phyloP scores from a whole-genome alignment of 2,329 filamentous ascomycete species.

The Pseudogymnoascus sp. region DNA sequence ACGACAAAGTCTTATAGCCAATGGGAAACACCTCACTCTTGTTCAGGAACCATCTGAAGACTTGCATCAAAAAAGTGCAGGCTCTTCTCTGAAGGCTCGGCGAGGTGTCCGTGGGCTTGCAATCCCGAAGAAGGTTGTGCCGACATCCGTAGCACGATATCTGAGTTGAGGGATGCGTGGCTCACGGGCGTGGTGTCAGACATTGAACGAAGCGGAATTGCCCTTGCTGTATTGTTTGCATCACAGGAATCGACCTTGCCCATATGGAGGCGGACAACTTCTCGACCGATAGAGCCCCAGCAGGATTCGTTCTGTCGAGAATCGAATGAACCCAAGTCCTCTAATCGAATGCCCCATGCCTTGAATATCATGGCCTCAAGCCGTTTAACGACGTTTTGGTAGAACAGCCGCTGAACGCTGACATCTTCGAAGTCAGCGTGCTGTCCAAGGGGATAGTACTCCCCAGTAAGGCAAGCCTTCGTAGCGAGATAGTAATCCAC shows the following conservation, averaged over 20 bases:
- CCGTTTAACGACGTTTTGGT: slow-evolving; percentile 28
- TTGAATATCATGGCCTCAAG: slow-evolving; percentile 28
- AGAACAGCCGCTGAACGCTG: slow-evolving; percentile 27
- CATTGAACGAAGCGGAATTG: not conserved
- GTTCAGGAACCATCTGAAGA: slow-evolving; percentile 14
- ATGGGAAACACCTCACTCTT: slow-evolving; percentile 15
- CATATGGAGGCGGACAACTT: slow-evolving; percentile 20
- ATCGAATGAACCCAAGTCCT: slow-evolving; percentile 24
- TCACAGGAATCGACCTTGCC: slow-evolving; percentile 14
- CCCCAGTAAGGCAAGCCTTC: slow-evolving; percentile 25
- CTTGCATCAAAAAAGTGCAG: slow-evolving; percentile 19
- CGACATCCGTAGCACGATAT: not conserved
- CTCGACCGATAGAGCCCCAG: slow-evolving; percentile 25
- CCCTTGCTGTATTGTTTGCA: slow-evolving; percentile 8
- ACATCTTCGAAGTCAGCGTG: slow-evolving; percentile 22
- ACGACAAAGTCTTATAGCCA: not conserved
- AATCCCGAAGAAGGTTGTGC: too few relatives aligned
- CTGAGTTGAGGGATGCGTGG: too few relatives aligned
- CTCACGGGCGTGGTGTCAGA: not conserved
- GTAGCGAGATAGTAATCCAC: slow-evolving; percentile 28
- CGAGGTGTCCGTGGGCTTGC: too few relatives aligned
- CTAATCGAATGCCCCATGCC: slow-evolving; percentile 25
- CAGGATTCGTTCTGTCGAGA: slow-evolving; percentile 22
- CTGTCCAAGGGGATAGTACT: slow-evolving; percentile 24
- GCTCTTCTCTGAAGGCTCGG: not conserved